Conservation (phyloP, 2,329 filamentous ascomycete species). For the Phialocephala subalpina region DNA sequence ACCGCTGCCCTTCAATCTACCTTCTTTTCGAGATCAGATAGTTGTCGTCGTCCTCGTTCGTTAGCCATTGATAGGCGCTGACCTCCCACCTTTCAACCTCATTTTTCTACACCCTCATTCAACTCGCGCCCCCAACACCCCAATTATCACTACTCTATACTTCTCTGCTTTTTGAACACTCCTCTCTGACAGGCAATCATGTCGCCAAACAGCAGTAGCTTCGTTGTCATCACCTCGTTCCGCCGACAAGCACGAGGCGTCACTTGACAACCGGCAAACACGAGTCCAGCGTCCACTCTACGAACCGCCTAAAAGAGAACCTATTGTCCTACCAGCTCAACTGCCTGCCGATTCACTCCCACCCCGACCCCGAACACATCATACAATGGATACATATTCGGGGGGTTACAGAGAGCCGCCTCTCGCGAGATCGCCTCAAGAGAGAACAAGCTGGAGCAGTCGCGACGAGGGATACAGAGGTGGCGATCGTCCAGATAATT, state of each 20-base stretch:
- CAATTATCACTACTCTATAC: constrained; percentile 24
- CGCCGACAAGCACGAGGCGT: constrained; percentile 41
- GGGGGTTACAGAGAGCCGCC: constrained; percentile 42
- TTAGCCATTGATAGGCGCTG: constrained; percentile 33
- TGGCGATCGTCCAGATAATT: constrained; percentile 47
- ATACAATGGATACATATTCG: constrained; percentile 42
- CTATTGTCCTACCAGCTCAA: constrained; percentile 27
- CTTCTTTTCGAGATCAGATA: constrained; percentile 40
- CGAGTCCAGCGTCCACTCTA: constrained; percentile 21
- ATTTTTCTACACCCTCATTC: constrained; percentile 27
- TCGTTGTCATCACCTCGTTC: constrained; percentile 35
- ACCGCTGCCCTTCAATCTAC: constrained; percentile 23
- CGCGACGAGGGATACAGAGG: constrained; percentile 43
- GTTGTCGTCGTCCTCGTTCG: constrained; percentile 31
- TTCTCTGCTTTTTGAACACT: constrained; percentile 39
- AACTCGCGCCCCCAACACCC: constrained; percentile 15
- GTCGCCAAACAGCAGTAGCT: constrained; percentile 46
- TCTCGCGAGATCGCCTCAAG: constrained; percentile 43
- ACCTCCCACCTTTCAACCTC: constrained; percentile 32
- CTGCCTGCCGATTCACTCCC: constrained; percentile 8
- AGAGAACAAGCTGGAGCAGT: constrained; percentile 45
- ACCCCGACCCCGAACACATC: constrained; percentile 13
- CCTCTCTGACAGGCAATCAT: constrained; percentile 49
- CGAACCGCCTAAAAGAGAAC: constrained; percentile 31
- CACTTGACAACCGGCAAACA: constrained; percentile 43